Percentiles rank a stretch among this genome's conserved stretches.
These are phyloP conservation scores for Clitoria ternatea DNA, from an alignment of 306 rosid genomes.

Conservation along the genomic window DNA sequence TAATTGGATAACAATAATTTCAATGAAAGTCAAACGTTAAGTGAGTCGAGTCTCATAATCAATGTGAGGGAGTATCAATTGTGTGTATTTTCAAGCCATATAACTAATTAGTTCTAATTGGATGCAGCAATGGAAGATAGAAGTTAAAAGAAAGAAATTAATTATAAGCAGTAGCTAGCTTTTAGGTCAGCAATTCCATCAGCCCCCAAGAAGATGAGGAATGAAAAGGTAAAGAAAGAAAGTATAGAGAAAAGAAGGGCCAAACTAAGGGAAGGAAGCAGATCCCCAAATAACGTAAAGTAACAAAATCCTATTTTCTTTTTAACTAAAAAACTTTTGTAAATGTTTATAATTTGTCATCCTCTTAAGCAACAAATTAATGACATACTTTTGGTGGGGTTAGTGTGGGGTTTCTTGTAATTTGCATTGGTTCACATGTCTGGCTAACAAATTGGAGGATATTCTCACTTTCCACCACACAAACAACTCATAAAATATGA, in stretches of 20 bases:
- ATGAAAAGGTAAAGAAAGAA: not conserved
- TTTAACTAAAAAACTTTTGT: conserved; percentile 12
- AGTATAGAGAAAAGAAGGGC: not conserved
- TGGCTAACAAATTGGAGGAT: conserved; percentile 58
- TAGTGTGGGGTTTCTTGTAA: conserved; percentile 55
- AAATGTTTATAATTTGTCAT: conserved; percentile 31
- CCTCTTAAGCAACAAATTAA: conserved; percentile 40
- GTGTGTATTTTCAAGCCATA: not conserved
- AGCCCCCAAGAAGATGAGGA: conserved; percentile 14
- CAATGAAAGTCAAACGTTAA: too few species aligned
- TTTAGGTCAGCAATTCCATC: conserved; percentile 39
- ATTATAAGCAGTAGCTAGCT: conserved; percentile 19
- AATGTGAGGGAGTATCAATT: too few species aligned
- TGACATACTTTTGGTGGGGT: conserved; percentile 36
- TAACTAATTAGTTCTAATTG: conserved; percentile 24
- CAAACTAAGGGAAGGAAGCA: conserved; percentile 16
- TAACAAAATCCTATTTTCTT: conserved; percentile 24
- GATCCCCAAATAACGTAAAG: conserved; percentile 41
- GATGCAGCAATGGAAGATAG: conserved; percentile 15
- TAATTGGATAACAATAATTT: too few species aligned
- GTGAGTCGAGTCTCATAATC: too few species aligned
- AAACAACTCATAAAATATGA: conserved; percentile 74
- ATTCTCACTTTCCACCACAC: conserved; percentile 72
- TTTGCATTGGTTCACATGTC: conserved; percentile 70
- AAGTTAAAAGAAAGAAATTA: not conserved